Evolutionary conservation across 805 yeast genomes (phyloP).

Genomic region (Zygoascus flipseniorum): DNA sequence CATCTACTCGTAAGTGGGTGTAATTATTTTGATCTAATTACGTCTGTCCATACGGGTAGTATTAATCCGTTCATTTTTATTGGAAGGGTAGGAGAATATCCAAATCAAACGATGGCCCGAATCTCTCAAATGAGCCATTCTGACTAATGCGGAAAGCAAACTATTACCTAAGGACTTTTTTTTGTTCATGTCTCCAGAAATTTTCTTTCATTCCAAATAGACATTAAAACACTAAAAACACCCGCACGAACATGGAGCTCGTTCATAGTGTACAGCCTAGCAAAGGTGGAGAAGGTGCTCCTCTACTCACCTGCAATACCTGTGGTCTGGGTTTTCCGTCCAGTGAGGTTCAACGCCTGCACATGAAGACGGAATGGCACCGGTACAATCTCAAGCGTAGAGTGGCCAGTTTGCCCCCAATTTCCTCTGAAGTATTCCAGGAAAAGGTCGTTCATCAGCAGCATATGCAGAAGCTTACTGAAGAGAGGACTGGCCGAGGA

Average conservation of each 20-base stretch:
- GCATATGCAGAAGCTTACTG: conserved; percentile 15
- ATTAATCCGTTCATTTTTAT: too few relatives aligned
- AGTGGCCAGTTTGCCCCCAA: conserved; percentile 74
- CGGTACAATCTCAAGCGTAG: conserved; percentile 90
- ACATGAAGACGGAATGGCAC: conserved; percentile 98
- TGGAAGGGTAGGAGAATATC: too few relatives aligned
- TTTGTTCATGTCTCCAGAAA: neutral
- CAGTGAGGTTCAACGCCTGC: conserved; percentile 80
- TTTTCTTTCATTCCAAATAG: neutral
- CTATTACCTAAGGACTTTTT: neutral
- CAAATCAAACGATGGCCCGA: too few relatives aligned
- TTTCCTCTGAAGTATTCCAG: conserved; percentile 59
- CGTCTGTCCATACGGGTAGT: too few relatives aligned
- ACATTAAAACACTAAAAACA: neutral
- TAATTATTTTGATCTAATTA: too few relatives aligned
- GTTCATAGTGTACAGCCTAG: conserved; percentile 9
- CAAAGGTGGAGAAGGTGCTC: conserved; percentile 13
- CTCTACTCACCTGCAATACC: conserved; percentile 70
- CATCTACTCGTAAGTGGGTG: too few relatives aligned
- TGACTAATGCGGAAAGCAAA: neutral
- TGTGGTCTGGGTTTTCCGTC: conserved; percentile 74
- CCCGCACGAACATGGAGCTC: conserved; percentile 15
- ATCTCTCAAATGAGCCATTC: neutral
- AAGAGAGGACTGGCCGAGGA: conserved; percentile 19
- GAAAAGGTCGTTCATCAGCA: conserved; percentile 48